Evolutionary conservation across 805 yeast genomes (phyloP), one percentile per base, ranked within the genome.

Genomic region (Nakazawaea molendinolei): DNA sequence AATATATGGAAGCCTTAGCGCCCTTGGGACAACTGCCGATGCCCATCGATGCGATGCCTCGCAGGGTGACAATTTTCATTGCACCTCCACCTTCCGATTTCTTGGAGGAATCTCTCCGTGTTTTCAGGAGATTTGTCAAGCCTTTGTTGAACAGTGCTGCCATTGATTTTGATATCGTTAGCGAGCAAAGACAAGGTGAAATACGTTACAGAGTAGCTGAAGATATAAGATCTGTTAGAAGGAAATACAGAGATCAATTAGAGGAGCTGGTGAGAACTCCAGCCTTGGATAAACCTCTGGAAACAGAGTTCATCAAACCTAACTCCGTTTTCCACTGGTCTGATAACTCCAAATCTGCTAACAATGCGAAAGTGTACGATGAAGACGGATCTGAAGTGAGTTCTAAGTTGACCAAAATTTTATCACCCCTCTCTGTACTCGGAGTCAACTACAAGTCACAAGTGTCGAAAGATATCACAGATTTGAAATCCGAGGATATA

Each of bases 41-140:
- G 28, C 52, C 55, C 2, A 56, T 76, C 1, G 60, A 72, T 39
- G 66, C 69, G 36, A 49, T 71, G 15, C 86, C 95, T 2, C 69
- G 98, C 41, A 84, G 79, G 47, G 63, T 92, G 31, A 76, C 84
- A 2, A 77, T 92, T 2, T 89, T 79, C 54, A 71, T 89, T 39
- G 95, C 95, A 0, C 98, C 98, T n/a, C 97, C 97, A 7, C 97
- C 98, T 15, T 84, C 85, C 49, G 97, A 90, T 54, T 85, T 76
- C 47, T 60, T 90, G 33, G 92, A 79, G 28, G 80, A 77, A 39
- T 76, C 90, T 8, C 52, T 83, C 57, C 73, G 70, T 42, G 71
- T 84, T 36, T 86, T 89, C 67, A 72, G 86, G 45, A 74, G 79
- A 36, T 87, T 74, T 52, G 70, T 86, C 45, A 90, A 90, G 60